A percentile compares a stretch with the other conserved stretches of the same genome.
phyloP scores from a whole-genome alignment of 176 grass and related monocot species.

The Phyllostachys edulis region DNA sequence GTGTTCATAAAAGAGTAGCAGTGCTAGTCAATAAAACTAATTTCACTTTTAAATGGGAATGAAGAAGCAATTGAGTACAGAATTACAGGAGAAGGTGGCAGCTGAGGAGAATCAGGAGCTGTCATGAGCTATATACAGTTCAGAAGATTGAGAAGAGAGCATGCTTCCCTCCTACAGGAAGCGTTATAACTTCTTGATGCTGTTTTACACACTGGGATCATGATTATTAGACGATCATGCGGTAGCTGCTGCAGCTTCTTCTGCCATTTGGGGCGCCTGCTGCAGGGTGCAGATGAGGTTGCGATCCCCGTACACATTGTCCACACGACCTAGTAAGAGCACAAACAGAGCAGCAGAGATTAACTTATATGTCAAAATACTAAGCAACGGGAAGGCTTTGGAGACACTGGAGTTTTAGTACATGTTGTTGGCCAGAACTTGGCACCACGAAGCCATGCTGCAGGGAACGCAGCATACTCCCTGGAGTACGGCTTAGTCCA shows the following conservation, averaged over 20 bases:
- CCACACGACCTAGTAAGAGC: constrained; percentile 65
- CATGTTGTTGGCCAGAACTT: constrained; percentile 98
- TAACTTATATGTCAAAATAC: not conserved
- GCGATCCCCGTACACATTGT: constrained; percentile 97
- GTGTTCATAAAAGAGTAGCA: constrained; percentile 6
- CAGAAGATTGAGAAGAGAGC: constrained; percentile 38
- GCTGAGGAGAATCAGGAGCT: constrained; percentile 40
- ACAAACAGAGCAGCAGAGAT: not conserved
- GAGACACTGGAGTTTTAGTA: constrained; percentile 29
- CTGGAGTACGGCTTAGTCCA: constrained; percentile 97
- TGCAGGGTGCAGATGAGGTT: constrained; percentile 94
- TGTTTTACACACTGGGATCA: constrained; percentile 31
- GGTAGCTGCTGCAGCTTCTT: constrained; percentile 86
- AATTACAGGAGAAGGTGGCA: constrained; percentile 44
- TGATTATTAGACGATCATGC: constrained; percentile 51
- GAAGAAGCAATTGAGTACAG: constrained; percentile 19
- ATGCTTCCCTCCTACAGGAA: constrained; percentile 71
- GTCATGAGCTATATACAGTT: constrained; percentile 68
- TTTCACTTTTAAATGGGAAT: constrained; percentile 33
- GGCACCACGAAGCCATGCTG: constrained; percentile 81
- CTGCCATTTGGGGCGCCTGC: constrained; percentile 71
- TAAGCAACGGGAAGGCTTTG: not conserved
- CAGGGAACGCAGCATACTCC: constrained; percentile 93
- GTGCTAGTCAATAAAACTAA: constrained; percentile 35
- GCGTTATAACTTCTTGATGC: constrained; percentile 47